Evolutionary conservation across 192 early-diverging fungal genomes (phyloP), one percentile per base, ranked within the genome.

Genomic region (Coemansia sp.): DNA sequence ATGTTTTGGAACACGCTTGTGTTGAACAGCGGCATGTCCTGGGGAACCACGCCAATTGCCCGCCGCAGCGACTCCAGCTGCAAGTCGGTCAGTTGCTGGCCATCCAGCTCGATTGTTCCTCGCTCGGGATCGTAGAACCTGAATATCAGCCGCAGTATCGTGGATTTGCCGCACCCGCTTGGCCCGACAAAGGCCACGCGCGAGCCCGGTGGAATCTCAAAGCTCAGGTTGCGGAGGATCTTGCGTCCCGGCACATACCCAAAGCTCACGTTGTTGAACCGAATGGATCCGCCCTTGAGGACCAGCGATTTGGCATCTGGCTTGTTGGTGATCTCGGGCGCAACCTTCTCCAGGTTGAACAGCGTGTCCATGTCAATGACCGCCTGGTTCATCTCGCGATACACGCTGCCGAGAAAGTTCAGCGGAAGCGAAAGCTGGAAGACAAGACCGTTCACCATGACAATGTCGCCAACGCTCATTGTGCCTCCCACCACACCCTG

Each of bases 401-500:
- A 99, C 7, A 99, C 96, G 19, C 93, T 92, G 37, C 98, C 98
- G 61, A 99, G 76, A 74, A 99, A 99, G 85, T 99, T 98, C 13
- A 99, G 86, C 17, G 98, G 98, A 75, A 98, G 85, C 3, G 95
- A 94, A 11, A 99, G 85, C 81, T 99, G 98, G 77, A 99, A 98
- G 25, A 99, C 90, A 25, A 99, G 90, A 17, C 97, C 95, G 68
- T 99, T 99, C 63, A 99, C 88, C 94, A 99, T 94, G 17, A 99
- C 98, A 6, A 99, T 86, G 72, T 99, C 98, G 48, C 98, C 98
- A 25, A 99, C 89, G 2, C 95, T 97, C 86, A 99, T 84, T 2
- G 87, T 83, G 0, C 92, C 91, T 46, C 61, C 64, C 1, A 88
- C 75, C 9, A 99, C 94, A 39, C 95, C 95, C 48, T 95, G 86